Base-by-base conservation (phyloP, 2,329 filamentous ascomycete genomes). In the Bertia moriformis region DNA sequence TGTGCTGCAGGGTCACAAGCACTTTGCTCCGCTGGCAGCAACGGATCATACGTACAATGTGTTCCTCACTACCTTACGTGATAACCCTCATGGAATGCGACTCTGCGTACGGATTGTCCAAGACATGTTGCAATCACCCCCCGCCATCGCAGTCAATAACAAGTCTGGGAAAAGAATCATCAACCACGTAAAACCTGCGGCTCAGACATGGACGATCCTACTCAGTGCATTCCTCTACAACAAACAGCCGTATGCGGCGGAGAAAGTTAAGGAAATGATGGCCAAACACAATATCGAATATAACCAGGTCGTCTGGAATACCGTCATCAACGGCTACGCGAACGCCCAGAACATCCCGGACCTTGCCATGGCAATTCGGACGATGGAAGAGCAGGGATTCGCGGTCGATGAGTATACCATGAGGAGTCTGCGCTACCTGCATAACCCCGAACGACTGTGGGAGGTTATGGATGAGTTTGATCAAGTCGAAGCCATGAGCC, bases 141-240 rank as follows among this genome's bases (percentile, higher is more conserved):
- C 24, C 24, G 10, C n/a, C 10, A 29, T n/a, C 24, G n/a, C 10
- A 10, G 24, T 10, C n/a, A 29, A 29, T n/a, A 10, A n/a, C 10
- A n/a, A 10, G 24, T 10, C 10, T n/a, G 24, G 24, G n/a, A 10
- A 29, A 29, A n/a, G n/a, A n/a, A n/a, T 10, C 10, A n/a, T 10
- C n/a, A n/a, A n/a, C 24, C 24, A 29, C n/a, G 24, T n/a, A 10
- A 10, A 10, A n/a, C 24, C 24, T 29, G 10, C 24, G 10, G 24
- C n/a, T 29, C 24, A n/a, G n/a, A 29, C 24, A 29, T 29, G 24
- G 24, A 29, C 24, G n/a, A 29, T 29, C n/a, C n/a, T 29, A n/a
- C 10, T 29, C 10, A 29, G 24, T 29, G 10, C 10, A 10, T 29
- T 29, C 24, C 10, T 29, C 24, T 29, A 10, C 24, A 29, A 29